Evolutionary conservation across 371 early-diverging fungal species (phyloP), one percentile per base, ranked within the genome.

Genomic region (Mortierella sp.): DNA sequence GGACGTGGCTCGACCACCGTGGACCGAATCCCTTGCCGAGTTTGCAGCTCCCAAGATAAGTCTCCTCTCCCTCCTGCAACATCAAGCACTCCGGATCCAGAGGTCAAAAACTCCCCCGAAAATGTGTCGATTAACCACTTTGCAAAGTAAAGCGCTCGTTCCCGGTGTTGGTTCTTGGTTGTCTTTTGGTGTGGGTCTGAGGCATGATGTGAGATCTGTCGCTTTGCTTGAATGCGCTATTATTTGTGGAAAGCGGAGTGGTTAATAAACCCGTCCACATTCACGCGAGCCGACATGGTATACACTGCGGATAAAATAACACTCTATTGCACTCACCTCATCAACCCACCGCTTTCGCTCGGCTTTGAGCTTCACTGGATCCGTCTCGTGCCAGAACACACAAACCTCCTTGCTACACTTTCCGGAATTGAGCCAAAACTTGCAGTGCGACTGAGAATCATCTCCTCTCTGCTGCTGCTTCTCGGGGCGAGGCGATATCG

Each of bases 61-160:
- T 93, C 92, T 5, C 92, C 93, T 77, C 92, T 89, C 14, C 93
- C 93, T n/a, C 92, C 93, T 1, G 92, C 93, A 42, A 93, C 85
- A 65, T 93, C 93, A 48, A 93, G 79, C 2, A 92, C 90, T 13
- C 83, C 88, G 0, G 76, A 52, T 70, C 81, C 88, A 16, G 70
- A 75, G 50, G 70, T 78, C 45, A 88, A n/a, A 50, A 79, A 77
- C 0, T 76, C 78, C 16, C 71, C 83, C 6, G 81, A 79, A 72
- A 91, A 92, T 0, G 90, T 91, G 1, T 86, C 75, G 48, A 87
- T 74, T 13, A 93, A 85, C 90, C 91, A 93, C 31, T 91, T 84
- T 10, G 90, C 91, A 84, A 92, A 92, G 47, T 90, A 88, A 42
- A 91, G 77, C 0, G 92, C 92, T 16, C 93, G 84, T 58, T 90